Conservation (phyloP, 352 stramenopile genomes). For the Phytophthora megakarya region DNA sequence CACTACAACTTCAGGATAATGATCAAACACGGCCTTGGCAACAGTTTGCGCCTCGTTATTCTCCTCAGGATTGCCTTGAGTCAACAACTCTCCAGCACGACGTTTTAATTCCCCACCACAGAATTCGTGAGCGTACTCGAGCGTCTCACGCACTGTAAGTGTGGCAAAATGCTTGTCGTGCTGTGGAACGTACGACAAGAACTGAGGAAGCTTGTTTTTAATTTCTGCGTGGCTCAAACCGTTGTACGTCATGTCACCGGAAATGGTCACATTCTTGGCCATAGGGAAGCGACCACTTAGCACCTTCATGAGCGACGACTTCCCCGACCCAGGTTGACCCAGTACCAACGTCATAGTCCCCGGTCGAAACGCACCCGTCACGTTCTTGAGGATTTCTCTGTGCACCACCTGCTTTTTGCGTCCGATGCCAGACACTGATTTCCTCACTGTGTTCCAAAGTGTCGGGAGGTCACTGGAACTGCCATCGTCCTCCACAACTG, state of each 20-base stretch:
- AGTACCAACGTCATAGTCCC: constrained; percentile 43
- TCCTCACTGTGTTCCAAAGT: constrained; percentile 50
- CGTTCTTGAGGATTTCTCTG: constrained; percentile 39
- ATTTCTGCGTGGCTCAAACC: constrained; percentile 34
- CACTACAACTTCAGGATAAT: constrained; percentile 57
- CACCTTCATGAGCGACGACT: constrained; percentile 38
- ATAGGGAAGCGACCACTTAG: constrained; percentile 51
- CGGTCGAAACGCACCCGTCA: constrained; percentile 38
- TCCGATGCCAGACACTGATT: constrained; percentile 34
- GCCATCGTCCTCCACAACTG: constrained; percentile 31
- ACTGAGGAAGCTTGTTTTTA: constrained; percentile 47
- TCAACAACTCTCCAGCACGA: constrained; percentile 37
- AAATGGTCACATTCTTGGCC: constrained; percentile 42
- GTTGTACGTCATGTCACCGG: constrained; percentile 60
- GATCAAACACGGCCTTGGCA: constrained; percentile 40
- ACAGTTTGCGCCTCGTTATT: constrained; percentile 41
- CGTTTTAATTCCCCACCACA: constrained; percentile 49
- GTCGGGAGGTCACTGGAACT: constrained; percentile 42
- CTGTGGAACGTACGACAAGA: constrained; percentile 56
- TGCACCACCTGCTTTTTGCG: constrained; percentile 32
- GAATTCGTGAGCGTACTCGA: constrained; percentile 60
- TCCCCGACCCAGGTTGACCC: constrained; percentile 33
- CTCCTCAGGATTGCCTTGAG: constrained; percentile 43
- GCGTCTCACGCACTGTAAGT: constrained; percentile 60
- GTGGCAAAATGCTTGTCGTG: constrained; percentile 42